phyloP scores from a whole-genome alignment of 495 filamentous ascomycete genomes.

The Penicillium argentinense region DNA sequence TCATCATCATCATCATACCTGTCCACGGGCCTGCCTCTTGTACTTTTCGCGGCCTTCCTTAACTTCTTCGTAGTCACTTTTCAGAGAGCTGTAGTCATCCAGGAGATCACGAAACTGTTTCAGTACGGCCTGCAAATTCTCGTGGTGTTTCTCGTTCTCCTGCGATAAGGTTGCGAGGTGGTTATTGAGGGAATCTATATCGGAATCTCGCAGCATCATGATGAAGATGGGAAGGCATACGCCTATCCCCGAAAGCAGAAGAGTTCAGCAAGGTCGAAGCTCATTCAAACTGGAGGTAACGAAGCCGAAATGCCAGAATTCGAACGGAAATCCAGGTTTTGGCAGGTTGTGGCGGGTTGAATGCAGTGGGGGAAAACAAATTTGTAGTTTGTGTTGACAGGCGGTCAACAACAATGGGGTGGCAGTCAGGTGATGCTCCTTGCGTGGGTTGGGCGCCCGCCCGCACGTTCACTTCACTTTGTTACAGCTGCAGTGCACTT shows the following conservation, averaged over 20 bases:
- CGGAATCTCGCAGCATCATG: constrained; percentile 42
- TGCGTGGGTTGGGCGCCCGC: too few relatives aligned
- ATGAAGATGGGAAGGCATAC: constrained; percentile 19
- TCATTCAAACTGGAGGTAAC: constrained; percentile 14
- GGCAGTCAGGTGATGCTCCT: constrained; percentile 20
- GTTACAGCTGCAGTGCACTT: too few relatives aligned
- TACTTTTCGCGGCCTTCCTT: constrained; percentile 53
- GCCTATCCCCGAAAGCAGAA: constrained; percentile 19
- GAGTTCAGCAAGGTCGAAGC: not conserved
- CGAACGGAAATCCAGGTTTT: too few relatives aligned
- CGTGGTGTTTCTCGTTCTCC: constrained; percentile 35
- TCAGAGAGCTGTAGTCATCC: constrained; percentile 50
- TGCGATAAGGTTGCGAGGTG: constrained; percentile 26
- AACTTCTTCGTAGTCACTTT: constrained; percentile 59
- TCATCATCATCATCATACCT: constrained; percentile 28
- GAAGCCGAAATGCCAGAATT: too few relatives aligned
- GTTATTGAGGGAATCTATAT: constrained; percentile 34
- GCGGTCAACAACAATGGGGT: constrained; percentile 10
- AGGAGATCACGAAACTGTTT: constrained; percentile 43
- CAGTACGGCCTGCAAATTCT: constrained; percentile 37
- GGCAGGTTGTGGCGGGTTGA: not conserved
- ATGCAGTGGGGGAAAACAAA: constrained; percentile 13
- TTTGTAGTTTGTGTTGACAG: constrained; percentile 16
- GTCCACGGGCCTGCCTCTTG: constrained; percentile 51
- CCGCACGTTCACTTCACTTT: not conserved